These are phyloP conservation scores for Inonotus hispidus DNA, from an alignment of 1,284 basidiomycete species.

Conservation along the genomic window DNA sequence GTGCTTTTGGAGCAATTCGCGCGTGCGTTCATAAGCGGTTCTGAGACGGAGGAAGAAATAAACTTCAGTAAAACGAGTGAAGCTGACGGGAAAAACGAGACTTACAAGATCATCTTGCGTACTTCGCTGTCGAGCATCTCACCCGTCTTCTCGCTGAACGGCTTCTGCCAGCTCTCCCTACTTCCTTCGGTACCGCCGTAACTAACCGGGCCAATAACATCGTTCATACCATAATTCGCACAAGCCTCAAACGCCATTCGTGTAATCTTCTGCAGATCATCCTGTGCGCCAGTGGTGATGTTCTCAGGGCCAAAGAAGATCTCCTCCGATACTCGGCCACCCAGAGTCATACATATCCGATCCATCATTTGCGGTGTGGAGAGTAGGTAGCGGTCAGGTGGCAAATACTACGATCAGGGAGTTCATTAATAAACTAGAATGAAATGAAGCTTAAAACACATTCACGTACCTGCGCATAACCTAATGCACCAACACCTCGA, in stretches of 20 bases:
- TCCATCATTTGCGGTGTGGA: constrained; percentile 94
- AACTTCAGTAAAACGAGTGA: not conserved
- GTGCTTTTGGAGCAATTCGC: constrained; percentile 76
- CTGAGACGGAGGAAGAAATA: constrained; percentile 30
- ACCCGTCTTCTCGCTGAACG: constrained; percentile 96
- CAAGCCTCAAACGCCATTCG: constrained; percentile 95
- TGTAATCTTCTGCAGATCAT: constrained; percentile 97
- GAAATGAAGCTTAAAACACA: constrained; percentile 1
- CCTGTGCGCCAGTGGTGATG: constrained; percentile 97
- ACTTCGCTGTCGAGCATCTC: constrained; percentile 91
- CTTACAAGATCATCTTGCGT: constrained; percentile 88
- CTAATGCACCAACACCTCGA: constrained; percentile 91
- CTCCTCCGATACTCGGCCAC: constrained; percentile 96
- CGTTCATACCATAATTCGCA: constrained; percentile 97
- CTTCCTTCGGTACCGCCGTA: constrained; percentile 85
- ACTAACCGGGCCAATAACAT: constrained; percentile 89
- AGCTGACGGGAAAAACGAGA: constrained; percentile 19
- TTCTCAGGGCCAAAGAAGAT: constrained; percentile 93
- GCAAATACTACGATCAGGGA: constrained; percentile 67
- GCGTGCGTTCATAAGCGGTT: constrained; percentile 82
- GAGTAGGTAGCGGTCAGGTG: constrained; percentile 93
- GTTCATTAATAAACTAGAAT: constrained; percentile 11
- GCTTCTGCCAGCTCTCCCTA: constrained; percentile 91
- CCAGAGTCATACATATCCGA: constrained; percentile 99
- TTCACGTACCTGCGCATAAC: constrained; percentile 82